These are phyloP conservation scores for Amphichorda felina DNA, from an alignment of 2,329 filamentous ascomycete genomes.

Conservation along the genomic window DNA sequence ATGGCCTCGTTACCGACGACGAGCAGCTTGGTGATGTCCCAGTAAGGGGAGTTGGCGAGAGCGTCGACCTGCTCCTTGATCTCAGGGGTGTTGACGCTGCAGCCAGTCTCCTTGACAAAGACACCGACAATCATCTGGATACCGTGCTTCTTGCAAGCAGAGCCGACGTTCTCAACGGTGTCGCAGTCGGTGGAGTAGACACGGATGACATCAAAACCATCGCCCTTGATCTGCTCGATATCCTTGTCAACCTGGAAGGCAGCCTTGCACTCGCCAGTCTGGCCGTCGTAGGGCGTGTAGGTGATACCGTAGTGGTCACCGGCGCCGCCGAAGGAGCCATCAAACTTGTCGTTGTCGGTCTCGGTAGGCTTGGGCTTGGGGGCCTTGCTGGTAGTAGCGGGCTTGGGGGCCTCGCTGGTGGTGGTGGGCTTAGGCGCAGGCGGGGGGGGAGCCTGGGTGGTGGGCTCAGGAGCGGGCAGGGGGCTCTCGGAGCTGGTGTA, in stretches of 20 bases:
- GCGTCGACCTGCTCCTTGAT: conserved; percentile 63
- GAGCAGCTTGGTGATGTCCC: conserved; percentile 65
- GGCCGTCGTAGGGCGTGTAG: conserved; percentile 61
- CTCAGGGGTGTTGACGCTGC: conserved; percentile 43
- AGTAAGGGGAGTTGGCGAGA: conserved; percentile 62
- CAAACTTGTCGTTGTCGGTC: conserved; percentile 6
- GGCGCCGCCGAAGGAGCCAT: conserved; percentile 23
- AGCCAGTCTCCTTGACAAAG: conserved; percentile 61
- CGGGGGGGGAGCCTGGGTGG: conserved; percentile 10
- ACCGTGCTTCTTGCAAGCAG: conserved; percentile 52
- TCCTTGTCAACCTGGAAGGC: conserved; percentile 45
- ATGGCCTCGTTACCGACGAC: conserved; percentile 88
- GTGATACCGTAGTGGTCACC: conserved; percentile 61
- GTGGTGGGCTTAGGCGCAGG: conserved; percentile 8
- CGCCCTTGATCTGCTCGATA: conserved; percentile 46
- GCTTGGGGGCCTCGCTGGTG: conserved; percentile 6
- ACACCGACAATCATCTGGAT: conserved; percentile 79
- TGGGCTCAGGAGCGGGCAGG: conserved; percentile 14
- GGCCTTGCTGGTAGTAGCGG: conserved; percentile 4
- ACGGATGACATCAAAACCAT: conserved; percentile 62
- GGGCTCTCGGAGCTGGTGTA: conserved; percentile 34
- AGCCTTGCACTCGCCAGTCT: conserved; percentile 52
- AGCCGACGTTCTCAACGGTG: conserved; percentile 64
- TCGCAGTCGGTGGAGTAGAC: conserved; percentile 89
- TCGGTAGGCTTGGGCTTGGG: conserved; percentile 10